Evolutionary conservation across 345 rosid species (phyloP), one percentile per base, ranked within the genome.

Genomic region (Acer saccharum): DNA sequence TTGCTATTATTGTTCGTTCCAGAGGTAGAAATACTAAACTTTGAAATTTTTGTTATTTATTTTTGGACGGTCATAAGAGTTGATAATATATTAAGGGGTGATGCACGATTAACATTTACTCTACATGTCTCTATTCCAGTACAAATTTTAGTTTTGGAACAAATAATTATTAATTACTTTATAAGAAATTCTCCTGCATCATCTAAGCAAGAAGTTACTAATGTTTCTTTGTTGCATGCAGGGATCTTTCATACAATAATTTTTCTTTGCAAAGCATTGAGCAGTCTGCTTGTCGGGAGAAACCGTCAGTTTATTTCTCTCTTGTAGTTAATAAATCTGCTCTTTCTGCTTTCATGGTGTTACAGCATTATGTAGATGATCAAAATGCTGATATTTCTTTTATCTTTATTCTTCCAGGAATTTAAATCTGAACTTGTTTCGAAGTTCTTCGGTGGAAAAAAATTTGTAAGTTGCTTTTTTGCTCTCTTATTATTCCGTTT

Each of bases 161-260:
- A 69, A 69, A 39, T 39, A 50, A 70, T 13, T 11, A 50, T 27
- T 70, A n/a, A 50, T 27, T 70, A 35, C 14, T 50, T 16, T 52
- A 2, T 43, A 20, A 16, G 6, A 73, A 10, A 32, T 18, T 27
- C 27, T 54, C 25, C 1, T 29, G 44, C 23, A 71, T 54, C 75
- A 58, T 72, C 52, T 64, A 39, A 35, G 9, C 23, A 14, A 65
- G 43, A 50, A 29, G 52, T 20, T 44, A 13, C 7, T 64, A 46
- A 18, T 73, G 35, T 50, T 75, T 65, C 76, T 72, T 69, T 32
- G 6, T 61, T 66, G 71, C 16, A 54, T 85, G 80, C 91, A 91
- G 98, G 41, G 96, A 93, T 87, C 89, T 93, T 74, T 90, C 98
- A 7, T 91, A 89, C 78, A 93, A 93, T 76, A 87, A 91, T 80